Evolutionary conservation across 768 basidiomycete genomes (phyloP), one percentile per base, ranked within the genome.

Genomic region (Sporobolomyces roseus): DNA sequence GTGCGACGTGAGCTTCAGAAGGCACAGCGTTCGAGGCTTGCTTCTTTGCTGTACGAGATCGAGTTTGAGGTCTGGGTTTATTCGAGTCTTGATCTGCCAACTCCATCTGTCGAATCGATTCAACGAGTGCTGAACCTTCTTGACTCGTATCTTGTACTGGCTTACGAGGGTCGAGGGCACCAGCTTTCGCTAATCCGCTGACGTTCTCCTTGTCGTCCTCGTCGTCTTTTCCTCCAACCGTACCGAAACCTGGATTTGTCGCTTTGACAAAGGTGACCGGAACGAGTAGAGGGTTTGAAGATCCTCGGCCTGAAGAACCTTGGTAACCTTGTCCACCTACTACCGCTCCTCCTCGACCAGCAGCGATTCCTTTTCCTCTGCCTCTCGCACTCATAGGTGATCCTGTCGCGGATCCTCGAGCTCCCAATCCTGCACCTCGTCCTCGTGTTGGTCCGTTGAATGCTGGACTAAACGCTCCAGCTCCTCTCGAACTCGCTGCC

Each of bases 191-290:
- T 61, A 48, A 17, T 50, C 62, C 14, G 61, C 35, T 32, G 9
- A 19, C 4, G 30, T 60, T 66, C 52, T 64, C 49, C 38, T 71
- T 66, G 35, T 63, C 51, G 3, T 65, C 61, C 2, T 65, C 61
- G 10, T 71, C 69, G 50, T 71, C 69, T 19, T 70, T 65, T 32
- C 64, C 69, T 29, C 69, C 69, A 29, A 65, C 69, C 0, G 61
- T 66, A 0, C 70, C 70, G 33, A 65, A 33, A 0, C 51, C 65
- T 1, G 41, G n/a, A 13, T 13, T 29, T n/a, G 51, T 9, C 1
- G 70, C 70, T 14, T 25, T 43, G 38, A 71, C 70, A 13, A 71
- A 71, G 36, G 48, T 63, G 61, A 71, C 70, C 23, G 70, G 70
- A 0, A 71, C 65, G 29, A 71, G 65, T n/a, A 71, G 65, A 19